Conservation (phyloP, 768 basidiomycete species). For the Imleria badia region DNA sequence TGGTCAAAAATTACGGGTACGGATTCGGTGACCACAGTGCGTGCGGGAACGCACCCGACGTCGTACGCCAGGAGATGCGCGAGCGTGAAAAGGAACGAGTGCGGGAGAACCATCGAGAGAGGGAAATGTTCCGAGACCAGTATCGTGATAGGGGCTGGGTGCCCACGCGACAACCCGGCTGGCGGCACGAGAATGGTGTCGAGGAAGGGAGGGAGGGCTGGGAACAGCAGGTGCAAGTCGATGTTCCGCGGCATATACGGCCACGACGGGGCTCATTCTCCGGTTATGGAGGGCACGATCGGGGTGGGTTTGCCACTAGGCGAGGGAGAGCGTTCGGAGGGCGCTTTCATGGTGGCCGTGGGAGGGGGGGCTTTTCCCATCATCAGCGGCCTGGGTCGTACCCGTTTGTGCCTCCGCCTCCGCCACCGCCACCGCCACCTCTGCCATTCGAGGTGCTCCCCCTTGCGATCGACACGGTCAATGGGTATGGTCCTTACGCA, state of each 20-base stretch:
- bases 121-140: constrained; percentile 12
- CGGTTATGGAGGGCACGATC: constrained; percentile 32
- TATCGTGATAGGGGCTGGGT: constrained; percentile 20
- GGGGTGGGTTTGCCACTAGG: constrained; percentile 32
- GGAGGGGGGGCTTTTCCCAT: constrained; percentile 33
- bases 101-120: constrained; percentile 14
- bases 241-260: constrained; percentile 21
- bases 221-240: constrained; percentile 21
- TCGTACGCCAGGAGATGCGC: constrained; percentile 30
- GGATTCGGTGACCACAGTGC: constrained; percentile 55
- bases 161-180: constrained; percentile 16
- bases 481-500: constrained; percentile 34
- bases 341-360: constrained; percentile 37
- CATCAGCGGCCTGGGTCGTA: constrained; percentile 35
- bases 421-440: background rate
- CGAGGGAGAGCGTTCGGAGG: constrained; percentile 41
- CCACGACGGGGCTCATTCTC: constrained; percentile 35
- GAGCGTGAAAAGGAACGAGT: constrained; percentile 25
- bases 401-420: constrained; percentile 29
- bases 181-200: constrained; percentile 27
- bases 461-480: constrained; percentile 21
- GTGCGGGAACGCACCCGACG: constrained; percentile 32
- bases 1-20: constrained; percentile 62
- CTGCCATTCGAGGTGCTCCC: constrained; percentile 32
- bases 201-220: constrained; percentile 24